Evolutionary conservation across 176 grass and related monocot genomes (phyloP), one percentile per base, ranked within the genome.

Genomic region (Dendrocalamus sinicus): DNA sequence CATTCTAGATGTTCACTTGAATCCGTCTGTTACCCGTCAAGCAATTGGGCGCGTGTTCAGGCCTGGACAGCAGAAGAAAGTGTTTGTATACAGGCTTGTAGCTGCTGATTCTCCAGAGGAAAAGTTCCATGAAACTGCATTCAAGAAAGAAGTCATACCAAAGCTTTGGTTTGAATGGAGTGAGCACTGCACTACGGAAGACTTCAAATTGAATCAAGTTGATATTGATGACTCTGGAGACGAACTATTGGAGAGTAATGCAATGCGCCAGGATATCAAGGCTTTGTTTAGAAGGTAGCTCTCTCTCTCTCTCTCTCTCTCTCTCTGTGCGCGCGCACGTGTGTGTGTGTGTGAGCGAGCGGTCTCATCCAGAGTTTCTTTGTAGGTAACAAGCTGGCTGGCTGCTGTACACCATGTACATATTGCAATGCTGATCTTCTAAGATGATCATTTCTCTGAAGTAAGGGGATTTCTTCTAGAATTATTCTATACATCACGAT

Each of bases 151-250:
- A 81, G 78, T 96, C 12, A 96, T 94, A 58, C 88, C 88, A 10
- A 99, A 96, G 78, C 89, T 99, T 39, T 99, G 94, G 96, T 99
- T 99, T 10, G 96, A 99, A 78, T 99, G 96, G 96, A 94, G 86
- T 32, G 94, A 96, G 84, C 88, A 91, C 50, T 88, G 82, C 75
- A 85, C 81, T 12, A 58, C 77, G 23, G 85, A 90, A 30, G 90
- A 91, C 51, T 99, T 96, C 72, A 86, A 91, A 44, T 83, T 99
- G 66, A 89, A 85, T 84, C 85, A 91, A 74, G 62, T 96, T 47
- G 86, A 89, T 40, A 39, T 86, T 58, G 81, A 93, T 70, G 77
- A 88, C 81, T 94, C 51, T 22, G 72, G 84, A 67, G 96, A 99
- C 15, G 72, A 85, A 78, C 74, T 99, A 77, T 83, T 99, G 78